Evolutionary conservation across 805 yeast species (phyloP), one percentile per base, ranked within the genome.

Genomic region (Blastobotrys attinorum): DNA sequence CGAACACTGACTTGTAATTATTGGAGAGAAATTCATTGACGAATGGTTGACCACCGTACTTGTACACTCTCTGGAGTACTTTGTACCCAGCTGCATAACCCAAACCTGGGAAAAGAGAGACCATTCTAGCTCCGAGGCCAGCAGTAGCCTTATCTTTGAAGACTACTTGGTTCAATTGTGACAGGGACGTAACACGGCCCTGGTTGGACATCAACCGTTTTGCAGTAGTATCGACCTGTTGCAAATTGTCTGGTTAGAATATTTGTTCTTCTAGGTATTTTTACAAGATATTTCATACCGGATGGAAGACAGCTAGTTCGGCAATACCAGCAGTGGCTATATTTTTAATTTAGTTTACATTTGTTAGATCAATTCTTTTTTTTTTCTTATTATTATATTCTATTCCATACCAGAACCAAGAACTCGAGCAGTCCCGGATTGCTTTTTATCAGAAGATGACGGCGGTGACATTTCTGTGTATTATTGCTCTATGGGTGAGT

Each of bases 21-120:
- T 73, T 72, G 57, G 83, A 76, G 62, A 92, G 73, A 61, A 80
- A 86, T 67, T 92, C 99, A 62, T 92, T 92, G 51, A 90, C 99
- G 61, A 87, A 89, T 39, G 99, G 98, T 71, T 92, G 99, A 41
- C 99, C 99, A 61, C 98, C 97, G 64, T 92, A 92, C 69, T 92
- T 92, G 77, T 92, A 92, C 44, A 92, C 97, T 71, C 99, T 80
- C 70, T 92, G 99, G 55, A 90, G 71, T 55, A 92, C 83, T 61
- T 92, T 92, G 74, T 92, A 92, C 53, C 88, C 85, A 38, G 98
- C 97, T 50, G 98, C 98, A 62, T 92, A 92, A 21, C 97, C 97
- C 51, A 92, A 75, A 63, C 99, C 99, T 16, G 99, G 98, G 71
- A 92, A 92, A 51, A 92, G 73, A 8, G 97, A 82, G 52, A 86